A percentile compares a stretch with the other conserved stretches of the same genome.
Evolutionary conservation across 2,329 filamentous ascomycete species (phyloP).

Genomic region (Allantophomopsis cytisporea): DNA sequence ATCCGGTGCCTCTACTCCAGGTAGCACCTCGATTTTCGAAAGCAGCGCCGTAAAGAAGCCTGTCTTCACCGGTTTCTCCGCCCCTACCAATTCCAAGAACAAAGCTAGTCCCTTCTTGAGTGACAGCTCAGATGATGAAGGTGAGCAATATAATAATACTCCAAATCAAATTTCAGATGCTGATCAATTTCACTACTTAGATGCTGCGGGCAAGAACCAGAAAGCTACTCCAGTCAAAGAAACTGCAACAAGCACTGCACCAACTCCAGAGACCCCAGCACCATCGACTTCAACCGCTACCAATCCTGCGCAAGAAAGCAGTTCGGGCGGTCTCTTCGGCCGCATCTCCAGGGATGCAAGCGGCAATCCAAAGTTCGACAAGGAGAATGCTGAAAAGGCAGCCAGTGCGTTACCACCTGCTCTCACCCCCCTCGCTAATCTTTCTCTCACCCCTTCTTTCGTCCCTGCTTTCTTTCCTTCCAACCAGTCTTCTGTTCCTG

Average conservation of each 20-base stretch:
- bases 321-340: slow-evolving; percentile 33
- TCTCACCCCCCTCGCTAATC: slow-evolving; percentile 6
- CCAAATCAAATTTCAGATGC: no score
- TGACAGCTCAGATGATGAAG: no score
- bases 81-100: no score
- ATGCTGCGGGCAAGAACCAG: no score
- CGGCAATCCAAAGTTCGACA: slow-evolving; percentile 30
- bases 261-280: slow-evolving; percentile 10
- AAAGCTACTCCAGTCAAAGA: slow-evolving; percentile 8
- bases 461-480: no score
- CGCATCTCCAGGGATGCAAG: slow-evolving; percentile 35
- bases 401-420: slow-evolving; percentile 5
- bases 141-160: no score
- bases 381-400: slow-evolving; percentile 13
- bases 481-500: no score
- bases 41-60: slow-evolving; percentile 9
- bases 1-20: no score
- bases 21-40: slow-evolving; percentile 13
- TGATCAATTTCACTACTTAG: no score
- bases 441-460: background rate
- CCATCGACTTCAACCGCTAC: slow-evolving; percentile 1
- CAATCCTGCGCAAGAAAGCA: no score
- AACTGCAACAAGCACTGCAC: slow-evolving; percentile 12
- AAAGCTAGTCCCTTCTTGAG: no score
- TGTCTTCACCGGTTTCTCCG: no score